Conservation (phyloP, 1,284 basidiomycete species). For the Austropuccinia psidii region DNA sequence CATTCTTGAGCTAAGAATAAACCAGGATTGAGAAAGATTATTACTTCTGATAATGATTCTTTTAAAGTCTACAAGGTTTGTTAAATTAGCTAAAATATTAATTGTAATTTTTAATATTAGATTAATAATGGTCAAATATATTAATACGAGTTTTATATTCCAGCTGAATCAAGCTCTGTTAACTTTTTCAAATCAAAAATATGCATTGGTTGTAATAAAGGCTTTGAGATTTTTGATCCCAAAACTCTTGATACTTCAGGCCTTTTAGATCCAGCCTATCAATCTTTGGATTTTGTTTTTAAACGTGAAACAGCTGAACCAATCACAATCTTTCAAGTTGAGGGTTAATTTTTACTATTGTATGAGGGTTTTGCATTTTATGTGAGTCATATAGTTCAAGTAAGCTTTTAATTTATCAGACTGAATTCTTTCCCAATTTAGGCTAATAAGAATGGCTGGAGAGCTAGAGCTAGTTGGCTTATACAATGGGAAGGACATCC, state of each 20-base stretch:
- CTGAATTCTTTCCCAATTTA: not conserved
- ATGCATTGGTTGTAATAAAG: conserved; percentile 93
- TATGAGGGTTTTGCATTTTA: conserved; percentile 99
- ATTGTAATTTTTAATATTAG: conserved; percentile 14
- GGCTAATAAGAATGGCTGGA: conserved; percentile 91
- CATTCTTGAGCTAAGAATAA: not conserved
- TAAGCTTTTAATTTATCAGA: not conserved
- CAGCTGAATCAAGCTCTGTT: conserved; percentile 90
- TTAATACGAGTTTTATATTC: conserved; percentile 89
- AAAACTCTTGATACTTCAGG: conserved; percentile 96
- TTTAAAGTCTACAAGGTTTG: conserved; percentile 82
- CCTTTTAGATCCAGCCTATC: conserved; percentile 84
- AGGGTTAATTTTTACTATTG: conserved; percentile 83
- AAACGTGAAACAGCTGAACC: conserved; percentile 81
- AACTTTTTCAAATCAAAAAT: conserved; percentile 97
- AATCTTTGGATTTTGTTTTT: conserved; percentile 84
- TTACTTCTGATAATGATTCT: conserved; percentile 91
- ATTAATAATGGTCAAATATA: not conserved
- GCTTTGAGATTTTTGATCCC: conserved; percentile 99
- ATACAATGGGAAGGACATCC: conserved; percentile 95
- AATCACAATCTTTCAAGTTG: conserved; percentile 93
- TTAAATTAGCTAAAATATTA: conserved; percentile 30
- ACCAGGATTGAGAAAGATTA: conserved; percentile 66
- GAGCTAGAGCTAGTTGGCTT: conserved; percentile 83
- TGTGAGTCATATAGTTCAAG: conserved; percentile 34